phyloP scores from a whole-genome alignment of 164 flowering plant species.

The Nymphaea colorata region DNA sequence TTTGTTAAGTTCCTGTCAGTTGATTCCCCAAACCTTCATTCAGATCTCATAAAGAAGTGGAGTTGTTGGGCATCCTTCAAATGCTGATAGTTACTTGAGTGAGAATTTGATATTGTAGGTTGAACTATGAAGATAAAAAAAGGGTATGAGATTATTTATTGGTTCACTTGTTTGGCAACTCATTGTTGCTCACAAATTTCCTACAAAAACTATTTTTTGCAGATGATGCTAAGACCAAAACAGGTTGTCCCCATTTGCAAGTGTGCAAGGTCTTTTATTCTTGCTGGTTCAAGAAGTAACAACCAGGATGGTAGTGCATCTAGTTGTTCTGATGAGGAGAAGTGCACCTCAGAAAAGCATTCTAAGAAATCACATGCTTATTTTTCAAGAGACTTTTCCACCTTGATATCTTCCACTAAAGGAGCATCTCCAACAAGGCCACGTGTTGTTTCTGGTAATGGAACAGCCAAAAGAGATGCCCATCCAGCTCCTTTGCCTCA shows the following conservation, averaged over 20 bases:
- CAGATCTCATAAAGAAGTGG: too few relatives aligned
- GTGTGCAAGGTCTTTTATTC: constrained; percentile 64
- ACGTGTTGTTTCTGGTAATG: constrained; percentile 5
- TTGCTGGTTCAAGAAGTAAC: constrained; percentile 59
- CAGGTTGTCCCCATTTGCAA: constrained; percentile 61
- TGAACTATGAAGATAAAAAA: too few relatives aligned
- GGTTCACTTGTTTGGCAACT: neutral
- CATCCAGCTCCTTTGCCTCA: constrained; percentile 24
- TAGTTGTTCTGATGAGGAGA: constrained; percentile 66
- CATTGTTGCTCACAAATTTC: neutral
- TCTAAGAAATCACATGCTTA: constrained; percentile 19
- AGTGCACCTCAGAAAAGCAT: constrained; percentile 39
- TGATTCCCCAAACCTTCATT: too few relatives aligned
- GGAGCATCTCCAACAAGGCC: constrained; percentile 20
- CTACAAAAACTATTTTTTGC: constrained; percentile 8
- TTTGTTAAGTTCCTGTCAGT: too few relatives aligned
- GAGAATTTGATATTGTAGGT: too few relatives aligned
- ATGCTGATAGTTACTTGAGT: too few relatives aligned
- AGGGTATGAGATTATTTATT: neutral
- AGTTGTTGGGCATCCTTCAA: too few relatives aligned
- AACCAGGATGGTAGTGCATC: constrained; percentile 72
- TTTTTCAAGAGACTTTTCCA: constrained; percentile 23
- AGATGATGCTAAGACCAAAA: constrained; percentile 84
- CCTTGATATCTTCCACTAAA: constrained; percentile 25
- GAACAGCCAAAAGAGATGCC: constrained; percentile 18